Conservation (phyloP, 345 rosid species). For the Eucalyptus coolabah region DNA sequence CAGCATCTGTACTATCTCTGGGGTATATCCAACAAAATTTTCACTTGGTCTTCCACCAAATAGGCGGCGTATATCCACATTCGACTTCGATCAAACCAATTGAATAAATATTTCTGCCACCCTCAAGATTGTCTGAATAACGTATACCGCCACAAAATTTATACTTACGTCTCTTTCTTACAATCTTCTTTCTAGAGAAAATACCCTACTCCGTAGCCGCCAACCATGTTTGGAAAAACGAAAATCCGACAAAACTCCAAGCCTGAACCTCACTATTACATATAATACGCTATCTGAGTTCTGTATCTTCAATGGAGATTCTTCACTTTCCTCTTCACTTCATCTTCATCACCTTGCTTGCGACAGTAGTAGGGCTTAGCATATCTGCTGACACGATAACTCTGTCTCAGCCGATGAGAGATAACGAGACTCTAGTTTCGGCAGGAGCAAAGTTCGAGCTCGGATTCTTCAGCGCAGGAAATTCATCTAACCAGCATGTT, state of each 20-base stretch:
- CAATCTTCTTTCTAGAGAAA: background rate
- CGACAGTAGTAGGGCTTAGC: background rate
- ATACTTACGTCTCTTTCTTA: background rate
- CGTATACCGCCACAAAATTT: background rate
- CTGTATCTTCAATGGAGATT: background rate
- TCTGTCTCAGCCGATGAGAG: background rate
- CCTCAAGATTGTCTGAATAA: background rate
- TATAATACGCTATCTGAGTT: background rate
- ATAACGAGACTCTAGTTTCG: background rate
- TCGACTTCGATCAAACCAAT: background rate
- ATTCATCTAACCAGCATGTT: background rate
- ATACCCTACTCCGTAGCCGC: background rate
- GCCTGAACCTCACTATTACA: background rate
- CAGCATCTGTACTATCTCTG: background rate
- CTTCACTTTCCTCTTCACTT: background rate
- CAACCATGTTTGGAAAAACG: background rate
- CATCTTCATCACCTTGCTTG: background rate
- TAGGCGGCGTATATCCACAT: background rate
- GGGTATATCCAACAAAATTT: background rate
- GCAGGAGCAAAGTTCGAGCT: background rate
- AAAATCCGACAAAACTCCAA: background rate
- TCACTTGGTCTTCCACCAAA: background rate
- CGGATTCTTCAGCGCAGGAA: background rate
- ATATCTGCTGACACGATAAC: background rate
- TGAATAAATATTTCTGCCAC: background rate